Evolutionary conservation across 805 yeast genomes (phyloP).

Genomic region (Sugiyamaella marilandica): DNA sequence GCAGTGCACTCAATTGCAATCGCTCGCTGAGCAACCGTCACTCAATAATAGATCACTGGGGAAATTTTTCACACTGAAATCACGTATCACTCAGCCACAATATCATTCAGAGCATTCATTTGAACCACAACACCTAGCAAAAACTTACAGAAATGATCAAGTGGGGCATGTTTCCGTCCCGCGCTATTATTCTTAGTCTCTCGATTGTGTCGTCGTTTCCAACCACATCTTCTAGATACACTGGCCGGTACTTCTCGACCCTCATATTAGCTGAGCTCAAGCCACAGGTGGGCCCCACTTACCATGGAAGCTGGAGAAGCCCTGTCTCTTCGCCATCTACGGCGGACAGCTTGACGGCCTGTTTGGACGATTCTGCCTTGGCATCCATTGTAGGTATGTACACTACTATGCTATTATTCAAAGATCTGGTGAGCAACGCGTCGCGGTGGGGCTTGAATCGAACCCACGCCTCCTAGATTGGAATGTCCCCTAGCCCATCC

Average conservation of each 20-base stretch:
- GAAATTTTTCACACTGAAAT: no score
- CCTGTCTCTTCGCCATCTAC: conserved; percentile 3
- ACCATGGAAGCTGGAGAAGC: conserved; percentile 21
- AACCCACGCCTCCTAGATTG: no score
- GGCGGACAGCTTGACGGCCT: conserved; percentile 3
- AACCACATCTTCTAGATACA: conserved; percentile 72
- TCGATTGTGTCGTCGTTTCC: conserved; percentile 91
- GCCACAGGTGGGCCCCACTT: conserved; percentile 3
- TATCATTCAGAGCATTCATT: no score
- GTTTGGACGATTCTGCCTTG: conserved; percentile 15
- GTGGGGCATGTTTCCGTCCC: conserved; percentile 96
- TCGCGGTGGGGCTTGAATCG: not conserved
- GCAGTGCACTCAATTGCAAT: not conserved
- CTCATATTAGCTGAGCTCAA: conserved; percentile 26
- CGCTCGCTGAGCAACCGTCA: no score
- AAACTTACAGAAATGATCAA: conserved; percentile 62
- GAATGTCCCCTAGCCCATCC: not conserved
- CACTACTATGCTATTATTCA: no score
- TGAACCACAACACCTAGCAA: not conserved
- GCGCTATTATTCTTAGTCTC: conserved; percentile 74
- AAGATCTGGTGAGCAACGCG: not conserved
- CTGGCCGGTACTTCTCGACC: conserved; percentile 97
- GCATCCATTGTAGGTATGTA: no score
- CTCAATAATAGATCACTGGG: no score
- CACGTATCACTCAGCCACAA: no score